These are phyloP conservation scores for Clitopilus hobsonii DNA, from an alignment of 768 basidiomycete species.

Conservation along the genomic window DNA sequence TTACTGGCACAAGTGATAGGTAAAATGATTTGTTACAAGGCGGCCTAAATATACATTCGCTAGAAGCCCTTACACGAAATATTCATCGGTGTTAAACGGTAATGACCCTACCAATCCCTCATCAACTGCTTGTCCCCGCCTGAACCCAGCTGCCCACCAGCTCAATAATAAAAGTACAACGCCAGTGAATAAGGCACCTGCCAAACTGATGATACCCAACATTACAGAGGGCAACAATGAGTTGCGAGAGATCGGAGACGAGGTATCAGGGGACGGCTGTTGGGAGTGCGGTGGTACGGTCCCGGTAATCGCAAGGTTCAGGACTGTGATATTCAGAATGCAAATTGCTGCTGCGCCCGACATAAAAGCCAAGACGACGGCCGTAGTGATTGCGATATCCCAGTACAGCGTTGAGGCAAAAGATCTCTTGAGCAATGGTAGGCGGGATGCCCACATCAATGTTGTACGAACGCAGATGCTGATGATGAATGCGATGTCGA, in stretches of 20 bases:
- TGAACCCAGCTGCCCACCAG: not conserved
- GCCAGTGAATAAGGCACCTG: not conserved
- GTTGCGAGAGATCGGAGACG: not conserved
- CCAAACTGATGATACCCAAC: not conserved
- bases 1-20: too few species aligned
- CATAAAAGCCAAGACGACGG: not conserved
- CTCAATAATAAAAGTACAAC: not conserved
- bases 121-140: not conserved
- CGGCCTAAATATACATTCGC: not conserved
- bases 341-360: not conserved
- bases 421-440: not conserved
- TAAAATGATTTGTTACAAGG: not conserved
- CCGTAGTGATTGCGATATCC: not conserved
- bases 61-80: too few species aligned
- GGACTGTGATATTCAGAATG: not conserved
- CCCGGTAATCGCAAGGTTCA: not conserved
- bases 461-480: not conserved
- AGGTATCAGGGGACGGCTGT: not conserved
- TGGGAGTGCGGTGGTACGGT: not conserved
- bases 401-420: not conserved
- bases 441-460: not conserved
- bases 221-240: not conserved
- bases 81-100: too few species aligned
- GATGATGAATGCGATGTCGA: not conserved
- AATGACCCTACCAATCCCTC: too few species aligned